These are phyloP conservation scores for Ascomycota sp. DNA, from an alignment of 2,329 filamentous ascomycete species.

Conservation along the genomic window DNA sequence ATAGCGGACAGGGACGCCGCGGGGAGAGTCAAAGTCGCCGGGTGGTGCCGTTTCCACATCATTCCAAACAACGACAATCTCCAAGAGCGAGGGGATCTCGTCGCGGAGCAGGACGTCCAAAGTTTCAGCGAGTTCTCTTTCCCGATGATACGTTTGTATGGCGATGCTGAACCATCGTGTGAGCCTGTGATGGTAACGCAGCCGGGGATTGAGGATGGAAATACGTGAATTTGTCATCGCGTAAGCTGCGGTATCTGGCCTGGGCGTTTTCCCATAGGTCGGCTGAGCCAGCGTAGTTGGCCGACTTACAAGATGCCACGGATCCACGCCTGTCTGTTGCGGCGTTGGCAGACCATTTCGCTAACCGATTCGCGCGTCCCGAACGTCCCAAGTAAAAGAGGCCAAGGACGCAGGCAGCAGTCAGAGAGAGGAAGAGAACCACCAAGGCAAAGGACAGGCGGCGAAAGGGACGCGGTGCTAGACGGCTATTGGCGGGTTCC, in stretches of 20 bases:
- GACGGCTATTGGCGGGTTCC: neutral
- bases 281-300: neutral
- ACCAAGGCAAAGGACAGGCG: neutral
- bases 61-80: conserved; percentile 18
- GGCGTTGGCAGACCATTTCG: neutral
- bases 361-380: neutral
- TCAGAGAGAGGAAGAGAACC: neutral
- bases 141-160: conserved; percentile 15
- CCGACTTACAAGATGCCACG: too few species aligned
- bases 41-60: conserved; percentile 12
- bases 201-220: neutral
- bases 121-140: conserved; percentile 12
- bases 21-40: conserved; percentile 8
- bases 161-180: conserved; percentile 9
- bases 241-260: conserved; percentile 7
- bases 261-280: conserved; percentile 6
- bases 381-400: neutral
- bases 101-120: conserved; percentile 8
- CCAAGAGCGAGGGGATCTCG: conserved; percentile 14
- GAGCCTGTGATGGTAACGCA: neutral
- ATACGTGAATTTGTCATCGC: conserved; percentile 13
- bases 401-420: neutral
- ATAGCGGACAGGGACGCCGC: conserved; percentile 13
- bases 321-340: neutral
- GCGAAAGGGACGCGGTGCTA: neutral